Evolutionary conservation across 306 rosid genomes (phyloP), one percentile per base, ranked within the genome.

Genomic region (Trifolium repens): DNA sequence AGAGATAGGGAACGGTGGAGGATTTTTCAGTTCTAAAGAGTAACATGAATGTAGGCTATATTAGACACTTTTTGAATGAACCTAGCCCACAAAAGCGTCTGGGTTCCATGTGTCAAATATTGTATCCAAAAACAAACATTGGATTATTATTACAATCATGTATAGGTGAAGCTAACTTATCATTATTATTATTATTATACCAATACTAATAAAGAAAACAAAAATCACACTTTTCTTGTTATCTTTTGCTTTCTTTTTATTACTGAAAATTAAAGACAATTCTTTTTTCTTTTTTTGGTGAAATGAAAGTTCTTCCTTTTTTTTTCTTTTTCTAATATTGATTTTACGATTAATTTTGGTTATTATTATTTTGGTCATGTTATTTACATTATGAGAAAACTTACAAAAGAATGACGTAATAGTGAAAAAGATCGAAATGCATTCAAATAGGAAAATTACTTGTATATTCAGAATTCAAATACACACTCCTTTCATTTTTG

Each of bases 21-120:
- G 44, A 3, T 68, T 37, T 58, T 53, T 37, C 0, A 1, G 7
- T 30, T 49, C 69, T 1, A 22, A 52, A 44, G 12, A n/a, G 17
- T 12, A 39, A 2, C 16, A 0, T 42, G 71, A 15, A 86, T 85
- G 71, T 80, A 57, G 94, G 30, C 89, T 39, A n/a, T 22, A 55
- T 82, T 84, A 8, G 34, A 13, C 44, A 0, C 2, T 2, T 50
- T 8, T 27, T 2, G 2, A 2, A 50, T 81, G 93, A 61, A 89
- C 53, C 66, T 81, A 4, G 34, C n/a, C 39, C 0, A 9, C 1
- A 19, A 37, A 67, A 0, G 32, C 67, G 80, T 78, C 92, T 62
- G 0, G 34, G 27, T 72, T 61, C 91, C 9, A 27, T 17, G 9
- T 75, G 74, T 73, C 2, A 15, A 66, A 8, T 50, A 2, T 50